Conservation (phyloP, 495 filamentous ascomycete genomes). For the Aspergillus panamensis region DNA sequence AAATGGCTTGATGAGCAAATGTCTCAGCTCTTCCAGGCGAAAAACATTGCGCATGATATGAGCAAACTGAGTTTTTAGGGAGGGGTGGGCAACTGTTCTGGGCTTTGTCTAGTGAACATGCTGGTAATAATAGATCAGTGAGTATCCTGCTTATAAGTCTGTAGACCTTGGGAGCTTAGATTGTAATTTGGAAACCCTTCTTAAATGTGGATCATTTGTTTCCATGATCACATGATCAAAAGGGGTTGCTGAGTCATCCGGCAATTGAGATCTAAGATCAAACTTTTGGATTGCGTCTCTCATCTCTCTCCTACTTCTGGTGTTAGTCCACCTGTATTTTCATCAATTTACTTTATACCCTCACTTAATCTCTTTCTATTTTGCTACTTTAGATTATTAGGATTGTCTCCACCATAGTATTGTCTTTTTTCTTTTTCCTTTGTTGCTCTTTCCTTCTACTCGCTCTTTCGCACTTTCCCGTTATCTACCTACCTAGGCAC, state of each 20-base stretch:
- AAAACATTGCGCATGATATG: neutral
- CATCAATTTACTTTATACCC: slow-evolving; percentile 8
- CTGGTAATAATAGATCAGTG: too few relatives aligned
- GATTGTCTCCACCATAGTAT: neutral
- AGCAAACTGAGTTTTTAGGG: neutral
- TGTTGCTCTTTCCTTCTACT: slow-evolving; percentile 6
- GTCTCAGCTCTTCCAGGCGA: slow-evolving; percentile 40
- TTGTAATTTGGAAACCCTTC: too few relatives aligned
- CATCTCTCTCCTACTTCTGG: neutral
- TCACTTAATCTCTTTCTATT: slow-evolving; percentile 11
- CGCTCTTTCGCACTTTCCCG: slow-evolving; percentile 4
- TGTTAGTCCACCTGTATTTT: slow-evolving; percentile 14
- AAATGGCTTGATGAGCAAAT: slow-evolving; percentile 64
- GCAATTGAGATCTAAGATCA: slow-evolving; percentile 9
- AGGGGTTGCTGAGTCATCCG: slow-evolving; percentile 15
- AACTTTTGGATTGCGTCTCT: slow-evolving; percentile 1
- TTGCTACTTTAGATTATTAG: slow-evolving; percentile 1
- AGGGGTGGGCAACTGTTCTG: too few relatives aligned
- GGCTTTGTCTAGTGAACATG: neutral
- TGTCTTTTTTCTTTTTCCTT: neutral
- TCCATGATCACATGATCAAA: slow-evolving; percentile 15
- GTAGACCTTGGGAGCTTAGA: too few relatives aligned
- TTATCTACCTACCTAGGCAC: slow-evolving; percentile 23
- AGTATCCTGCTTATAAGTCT: neutral
- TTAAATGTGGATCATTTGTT: too few relatives aligned